Conservation (phyloP, 2,329 filamentous ascomycete species). For the Pseudogymnoascus sp. region DNA sequence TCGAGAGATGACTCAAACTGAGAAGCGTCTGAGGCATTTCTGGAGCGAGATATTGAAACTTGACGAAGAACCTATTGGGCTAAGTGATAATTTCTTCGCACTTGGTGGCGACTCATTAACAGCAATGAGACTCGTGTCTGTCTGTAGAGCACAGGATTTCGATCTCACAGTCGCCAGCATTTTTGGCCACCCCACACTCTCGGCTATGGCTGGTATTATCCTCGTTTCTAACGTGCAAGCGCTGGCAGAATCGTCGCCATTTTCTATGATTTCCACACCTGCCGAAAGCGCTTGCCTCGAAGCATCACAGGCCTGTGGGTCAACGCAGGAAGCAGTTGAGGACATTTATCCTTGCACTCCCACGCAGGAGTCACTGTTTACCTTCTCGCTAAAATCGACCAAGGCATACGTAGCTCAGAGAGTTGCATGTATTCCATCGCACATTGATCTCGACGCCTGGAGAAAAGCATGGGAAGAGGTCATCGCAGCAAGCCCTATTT, state of each 20-base stretch:
- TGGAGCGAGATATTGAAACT: constrained; percentile 13
- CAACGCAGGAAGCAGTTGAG: constrained; percentile 23
- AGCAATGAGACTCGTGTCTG: constrained; percentile 39
- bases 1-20: constrained; percentile 2
- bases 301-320: constrained; percentile 22
- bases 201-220: constrained; percentile 38
- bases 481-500: constrained; percentile 25
- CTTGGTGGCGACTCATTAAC: constrained; percentile 41
- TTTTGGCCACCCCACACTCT: constrained; percentile 36
- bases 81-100: constrained; percentile 37
- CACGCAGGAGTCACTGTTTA: constrained; percentile 34
- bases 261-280: constrained; percentile 22
- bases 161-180: constrained; percentile 37
- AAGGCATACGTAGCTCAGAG: constrained; percentile 33
- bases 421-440: constrained; percentile 20
- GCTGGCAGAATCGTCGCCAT: constrained; percentile 23
- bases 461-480: constrained; percentile 28
- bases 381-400: constrained; percentile 28
- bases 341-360: constrained; percentile 36
- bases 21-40: constrained; percentile 8
- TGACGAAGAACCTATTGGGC: constrained; percentile 27
- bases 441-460: constrained; percentile 21
- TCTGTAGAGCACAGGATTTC: constrained; percentile 30
- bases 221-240: constrained; percentile 24
- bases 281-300: constrained; percentile 20